Base-by-base conservation (phyloP, 2,329 filamentous ascomycete genomes). In the Verticillium tricorpus region DNA sequence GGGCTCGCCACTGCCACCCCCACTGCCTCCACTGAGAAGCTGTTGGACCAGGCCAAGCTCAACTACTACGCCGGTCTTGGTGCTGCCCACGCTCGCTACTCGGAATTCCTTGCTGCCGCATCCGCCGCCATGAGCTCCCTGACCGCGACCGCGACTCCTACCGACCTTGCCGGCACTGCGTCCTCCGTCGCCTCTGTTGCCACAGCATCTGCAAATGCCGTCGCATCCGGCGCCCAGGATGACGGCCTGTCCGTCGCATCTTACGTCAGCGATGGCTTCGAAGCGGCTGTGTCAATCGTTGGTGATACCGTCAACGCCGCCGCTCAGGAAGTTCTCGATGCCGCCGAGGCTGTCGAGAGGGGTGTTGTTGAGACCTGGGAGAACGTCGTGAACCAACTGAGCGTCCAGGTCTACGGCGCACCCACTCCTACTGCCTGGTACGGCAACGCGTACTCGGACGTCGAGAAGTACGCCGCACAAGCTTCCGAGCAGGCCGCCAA, bases 1-100 rank as follows among this genome's bases (percentile, higher is more conserved):
- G 85, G 88, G 22, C 73, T 80, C n/a, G 81, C 86, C 15, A 84
- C 88, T 50, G 83, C 88, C 1, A 87, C 88, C 1, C 81, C 72
- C 66, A 86, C 75, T 66, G 77, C 80, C 0, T 69, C 76, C 73
- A 82, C 73, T 63, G 88, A 77, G 74, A 88, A 76, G 79, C 84
- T 81, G 76, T 85, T 78, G 71, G 85, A 80, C 71, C 88, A 81
- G 78, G 89, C 84, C 56, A 84, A 81, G 67, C 76, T 82, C 67
- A 84, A 86, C 70, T 94, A 94, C 74, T 93, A 92, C 68, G 89
- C 92, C 65, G 91, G 89, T 12, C 75, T 95, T 28, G 92, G 92
- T 32, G 74, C 92, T 55, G 92, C 92, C 1, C 89, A 96, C 69
- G 91, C 88, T 54, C 86, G 89, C 40, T 95, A 95, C 73, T 87